phyloP scores from a whole-genome alignment of 148 eudicot species.

The Rhododendron vialii region DNA sequence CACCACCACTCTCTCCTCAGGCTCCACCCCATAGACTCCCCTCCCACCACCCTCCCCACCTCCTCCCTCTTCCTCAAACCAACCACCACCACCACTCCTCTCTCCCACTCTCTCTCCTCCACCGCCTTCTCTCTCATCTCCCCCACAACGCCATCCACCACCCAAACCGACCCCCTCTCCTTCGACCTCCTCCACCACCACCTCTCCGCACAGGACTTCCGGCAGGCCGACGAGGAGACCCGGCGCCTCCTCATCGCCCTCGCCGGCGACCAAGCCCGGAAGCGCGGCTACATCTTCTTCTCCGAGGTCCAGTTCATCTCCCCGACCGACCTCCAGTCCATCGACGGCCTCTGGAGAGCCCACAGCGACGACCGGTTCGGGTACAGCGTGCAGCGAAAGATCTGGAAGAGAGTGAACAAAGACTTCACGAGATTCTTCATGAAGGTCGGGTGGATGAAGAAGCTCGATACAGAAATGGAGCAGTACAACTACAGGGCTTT shows the following conservation, averaged over 20 bases:
- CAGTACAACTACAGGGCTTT: constrained; percentile 83
- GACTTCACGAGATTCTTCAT: constrained; percentile 72
- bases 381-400: constrained; percentile 70
- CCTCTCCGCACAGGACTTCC: constrained; percentile 48
- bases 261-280: constrained; percentile 66
- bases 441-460: constrained; percentile 93
- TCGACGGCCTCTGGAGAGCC: constrained; percentile 62
- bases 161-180: constrained; percentile 21
- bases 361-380: constrained; percentile 53
- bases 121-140: constrained; percentile 12
- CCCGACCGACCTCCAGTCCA: constrained; percentile 39
- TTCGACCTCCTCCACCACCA: constrained; percentile 52
- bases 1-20: constrained; percentile 30
- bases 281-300: constrained; percentile 87
- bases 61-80: constrained; percentile 20
- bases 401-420: constrained; percentile 46
- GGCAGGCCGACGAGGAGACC: constrained; percentile 84
- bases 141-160: constrained; percentile 30
- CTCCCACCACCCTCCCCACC: constrained; percentile 23
- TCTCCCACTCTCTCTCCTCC: constrained; percentile 20
- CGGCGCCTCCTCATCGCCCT: constrained; percentile 80
- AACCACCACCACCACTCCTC: constrained; percentile 6
- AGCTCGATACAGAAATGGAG: constrained; percentile 69
- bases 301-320: constrained; percentile 81
- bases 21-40: constrained; percentile 50